Evolutionary conservation across 495 filamentous ascomycete species (phyloP).

Genomic region (Aspergillus incahuasiensis): DNA sequence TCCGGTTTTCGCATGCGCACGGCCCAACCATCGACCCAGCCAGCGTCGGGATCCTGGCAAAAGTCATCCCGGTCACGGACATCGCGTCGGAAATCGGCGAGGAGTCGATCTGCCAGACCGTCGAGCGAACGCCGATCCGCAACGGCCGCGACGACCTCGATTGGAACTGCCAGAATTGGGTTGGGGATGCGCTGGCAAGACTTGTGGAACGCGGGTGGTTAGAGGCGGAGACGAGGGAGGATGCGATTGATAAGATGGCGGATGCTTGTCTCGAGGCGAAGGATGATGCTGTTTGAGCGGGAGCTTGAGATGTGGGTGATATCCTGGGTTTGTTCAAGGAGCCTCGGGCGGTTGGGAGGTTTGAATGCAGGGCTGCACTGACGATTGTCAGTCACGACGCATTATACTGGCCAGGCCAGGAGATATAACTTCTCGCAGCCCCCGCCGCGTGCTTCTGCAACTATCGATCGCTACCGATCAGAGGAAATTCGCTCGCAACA

Average conservation of each 20-base stretch:
- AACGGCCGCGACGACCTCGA: slow-evolving; percentile 23
- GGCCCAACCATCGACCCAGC: slow-evolving; percentile 28
- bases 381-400: too few relatives aligned
- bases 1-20: slow-evolving; percentile 26
- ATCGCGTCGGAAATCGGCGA: slow-evolving; percentile 17
- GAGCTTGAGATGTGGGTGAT: too few relatives aligned
- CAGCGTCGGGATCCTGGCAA: slow-evolving; percentile 54
- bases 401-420: too few relatives aligned
- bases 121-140: slow-evolving; percentile 20
- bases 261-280: slow-evolving; percentile 28
- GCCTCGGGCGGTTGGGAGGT: too few relatives aligned
- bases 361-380: too few relatives aligned
- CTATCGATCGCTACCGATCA: too few relatives aligned
- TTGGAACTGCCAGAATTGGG: slow-evolving; percentile 37
- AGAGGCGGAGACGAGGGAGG: slow-evolving; percentile 11
- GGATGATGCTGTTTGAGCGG: neutral
- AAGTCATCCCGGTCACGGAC: slow-evolving; percentile 18
- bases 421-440: too few relatives aligned
- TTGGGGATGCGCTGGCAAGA: slow-evolving; percentile 25
- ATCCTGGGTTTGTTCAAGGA: too few relatives aligned
- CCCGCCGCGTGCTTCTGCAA: too few relatives aligned
- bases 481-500: too few relatives aligned
- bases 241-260: slow-evolving; percentile 25
- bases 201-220: slow-evolving; percentile 24
- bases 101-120: slow-evolving; percentile 17